These are phyloP conservation scores for Yamadazyma taylorii DNA, from an alignment of 1,139 yeast genomes.

Conservation along the genomic window DNA sequence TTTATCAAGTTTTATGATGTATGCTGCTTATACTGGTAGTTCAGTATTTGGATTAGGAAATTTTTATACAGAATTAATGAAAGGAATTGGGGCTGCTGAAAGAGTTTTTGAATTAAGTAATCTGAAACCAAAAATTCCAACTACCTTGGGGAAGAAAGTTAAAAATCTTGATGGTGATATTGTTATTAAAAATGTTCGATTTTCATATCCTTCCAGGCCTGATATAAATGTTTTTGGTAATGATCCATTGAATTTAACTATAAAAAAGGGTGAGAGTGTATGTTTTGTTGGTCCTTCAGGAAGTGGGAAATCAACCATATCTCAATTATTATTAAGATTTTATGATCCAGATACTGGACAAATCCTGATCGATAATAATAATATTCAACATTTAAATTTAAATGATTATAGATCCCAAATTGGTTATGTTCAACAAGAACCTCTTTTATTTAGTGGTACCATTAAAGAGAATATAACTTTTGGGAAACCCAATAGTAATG, in stretches of 20 bases:
- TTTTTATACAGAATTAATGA: conserved; percentile 91
- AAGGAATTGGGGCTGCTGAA: conserved; percentile 96
- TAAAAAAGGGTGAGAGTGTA: conserved; percentile 82
- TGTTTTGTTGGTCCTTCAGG: conserved; percentile 98
- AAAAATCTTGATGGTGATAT: conserved; percentile 43
- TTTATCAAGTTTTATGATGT: conserved; percentile 88
- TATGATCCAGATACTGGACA: conserved; percentile 74
- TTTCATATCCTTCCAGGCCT: conserved; percentile 87
- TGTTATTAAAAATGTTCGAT: conserved; percentile 62
- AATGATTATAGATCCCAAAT: conserved; percentile 70
- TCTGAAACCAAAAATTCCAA: conserved; percentile 65
- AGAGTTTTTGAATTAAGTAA: conserved; percentile 86
- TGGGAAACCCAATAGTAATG: conserved; percentile 56
- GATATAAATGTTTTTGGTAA: conserved; percentile 62
- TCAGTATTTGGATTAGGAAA: conserved; percentile 88
- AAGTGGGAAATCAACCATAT: conserved; percentile 89
- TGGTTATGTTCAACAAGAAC: conserved; percentile 94
- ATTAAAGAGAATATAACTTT: conserved; percentile 83
- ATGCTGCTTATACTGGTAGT: conserved; percentile 88
- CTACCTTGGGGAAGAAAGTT: conserved; percentile 57
- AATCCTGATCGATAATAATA: conserved; percentile 67
- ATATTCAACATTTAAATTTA: conserved; percentile 66
- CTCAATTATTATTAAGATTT: conserved; percentile 74
- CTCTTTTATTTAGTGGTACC: conserved; percentile 87
- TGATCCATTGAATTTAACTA: conserved; percentile 52